Base-by-base conservation (phyloP, 352 stramenopile genomes). In the Pythium biforme region DNA sequence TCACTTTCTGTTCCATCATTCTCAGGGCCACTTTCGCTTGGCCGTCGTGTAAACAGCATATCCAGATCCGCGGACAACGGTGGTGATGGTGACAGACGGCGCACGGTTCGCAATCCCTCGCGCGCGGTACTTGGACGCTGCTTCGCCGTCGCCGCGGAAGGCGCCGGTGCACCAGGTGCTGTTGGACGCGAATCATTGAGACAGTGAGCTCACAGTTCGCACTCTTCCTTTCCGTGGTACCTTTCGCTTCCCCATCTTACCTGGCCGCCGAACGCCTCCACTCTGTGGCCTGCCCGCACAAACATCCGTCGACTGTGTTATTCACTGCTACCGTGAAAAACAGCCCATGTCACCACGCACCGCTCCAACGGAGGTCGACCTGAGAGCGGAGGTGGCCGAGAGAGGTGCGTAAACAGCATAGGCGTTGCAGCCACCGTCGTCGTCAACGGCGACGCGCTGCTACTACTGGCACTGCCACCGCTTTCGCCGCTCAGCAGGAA, bases 111-210 rank as follows among this genome's bases (percentile, higher is more conserved):
- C 17, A 57, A 51, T 6, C 76, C 48, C 14, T 89, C 81, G 5
- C 76, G 66, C 39, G 81, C 78, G 9, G 81, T 88, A 37, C 75
- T 73, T 8, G 81, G 78, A 17, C 81, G 68, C 14, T 76, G 69
- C 59, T 85, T 88, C 17, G 40, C 17, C 22, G 59, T 33, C 5
- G 46, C 17, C 1, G 17, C 47, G 5, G 61, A 43, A 20, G 37
- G 22, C 19, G 47, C 2, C n/a, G 52, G 17, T 7, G 17, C 39
- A 11, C 37, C 47, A 34, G 48, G 25, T 17, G n/a, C 48, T 47
- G 52, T 37, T 23, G 15, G 7, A 15, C 37, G n/a, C n/a, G n/a
- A n/a, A n/a, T n/a, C n/a, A n/a, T n/a, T n/a, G n/a, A n/a, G n/a
- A n/a, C n/a, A n/a, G n/a, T n/a, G n/a, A n/a, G n/a, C n/a, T n/a